Evolutionary conservation across 1,139 yeast species (phyloP).

Genomic region (Debaryomycetaceae sp.): DNA sequence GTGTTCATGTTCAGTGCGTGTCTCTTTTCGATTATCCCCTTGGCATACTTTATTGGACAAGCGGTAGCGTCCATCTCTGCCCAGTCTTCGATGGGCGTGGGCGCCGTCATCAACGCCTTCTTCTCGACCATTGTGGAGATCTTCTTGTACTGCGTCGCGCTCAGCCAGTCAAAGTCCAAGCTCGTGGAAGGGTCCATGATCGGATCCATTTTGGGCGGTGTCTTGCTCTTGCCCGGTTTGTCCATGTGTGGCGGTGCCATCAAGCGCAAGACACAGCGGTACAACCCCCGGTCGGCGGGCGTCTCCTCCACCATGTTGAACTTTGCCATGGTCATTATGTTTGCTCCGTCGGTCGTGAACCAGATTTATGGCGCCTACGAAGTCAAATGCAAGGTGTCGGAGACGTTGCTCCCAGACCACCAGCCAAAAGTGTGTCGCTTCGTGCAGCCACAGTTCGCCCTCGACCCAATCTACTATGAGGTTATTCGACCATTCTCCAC

Average conservation of each 20-base stretch:
- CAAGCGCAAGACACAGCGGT: slow-evolving; percentile 82
- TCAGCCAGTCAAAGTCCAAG: slow-evolving; percentile 73
- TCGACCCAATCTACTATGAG: slow-evolving; percentile 51
- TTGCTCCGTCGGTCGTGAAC: slow-evolving; percentile 86
- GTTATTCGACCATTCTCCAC: slow-evolving; percentile 75
- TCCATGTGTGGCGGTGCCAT: slow-evolving; percentile 98
- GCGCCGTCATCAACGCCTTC: slow-evolving; percentile 96
- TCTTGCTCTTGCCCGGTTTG: slow-evolving; percentile 78
- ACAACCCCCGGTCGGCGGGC: slow-evolving; percentile 94
- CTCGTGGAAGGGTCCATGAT: slow-evolving; percentile 96
- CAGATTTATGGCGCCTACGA: slow-evolving; percentile 87
- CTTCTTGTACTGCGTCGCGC: slow-evolving; percentile 83
- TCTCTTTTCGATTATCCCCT: slow-evolving; percentile 76
- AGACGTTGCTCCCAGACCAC: slow-evolving; percentile 2
- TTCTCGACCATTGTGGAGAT: slow-evolving; percentile 95
- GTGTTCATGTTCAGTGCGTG: slow-evolving; percentile 63
- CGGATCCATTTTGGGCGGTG: slow-evolving; percentile 92
- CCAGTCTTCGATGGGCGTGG: slow-evolving; percentile 98
- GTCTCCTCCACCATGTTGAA: slow-evolving; percentile 93
- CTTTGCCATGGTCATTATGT: slow-evolving; percentile 83
- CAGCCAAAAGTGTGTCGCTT: slow-evolving; percentile 65
- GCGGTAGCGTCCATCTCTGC: slow-evolving; percentile 98
- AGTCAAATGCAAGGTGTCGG: slow-evolving; percentile 52
- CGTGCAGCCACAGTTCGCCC: slow-evolving; percentile 60
- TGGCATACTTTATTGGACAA: slow-evolving; percentile 95